Evolutionary conservation across 164 flowering plant genomes (phyloP).

Genomic region (Paratinospora sagittata): DNA sequence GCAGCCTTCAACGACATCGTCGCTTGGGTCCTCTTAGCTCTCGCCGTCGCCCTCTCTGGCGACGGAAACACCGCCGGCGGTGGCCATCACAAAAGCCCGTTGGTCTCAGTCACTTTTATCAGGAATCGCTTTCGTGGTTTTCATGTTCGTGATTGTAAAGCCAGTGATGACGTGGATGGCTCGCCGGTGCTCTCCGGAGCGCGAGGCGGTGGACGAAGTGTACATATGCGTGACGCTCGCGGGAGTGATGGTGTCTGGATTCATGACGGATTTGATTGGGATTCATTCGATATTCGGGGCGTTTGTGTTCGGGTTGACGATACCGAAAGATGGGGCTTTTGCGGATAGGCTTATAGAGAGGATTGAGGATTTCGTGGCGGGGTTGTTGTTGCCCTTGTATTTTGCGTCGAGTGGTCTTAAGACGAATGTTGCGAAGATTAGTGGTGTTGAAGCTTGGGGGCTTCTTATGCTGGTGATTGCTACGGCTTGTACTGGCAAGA

Average conservation of each 20-base stretch:
- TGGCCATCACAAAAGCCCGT: constrained; percentile 26
- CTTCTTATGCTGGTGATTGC: constrained; percentile 23
- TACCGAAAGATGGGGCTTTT: constrained; percentile 30
- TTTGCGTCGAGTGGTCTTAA: constrained; percentile 36
- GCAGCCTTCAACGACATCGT: constrained; percentile 62
- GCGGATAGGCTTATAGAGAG: constrained; percentile 24
- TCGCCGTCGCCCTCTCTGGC: constrained; percentile 55
- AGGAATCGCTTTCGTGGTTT: constrained; percentile 38
- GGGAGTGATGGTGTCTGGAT: constrained; percentile 30
- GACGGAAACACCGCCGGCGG: constrained; percentile 19
- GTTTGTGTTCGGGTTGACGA: constrained; percentile 31
- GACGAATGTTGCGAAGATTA: constrained; percentile 25
- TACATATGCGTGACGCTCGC: constrained; percentile 37
- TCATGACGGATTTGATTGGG: constrained; percentile 33
- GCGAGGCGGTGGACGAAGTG: constrained; percentile 31
- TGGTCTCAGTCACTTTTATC: constrained; percentile 34
- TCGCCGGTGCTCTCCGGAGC: constrained; percentile 29
- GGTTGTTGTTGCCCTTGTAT: constrained; percentile 32
- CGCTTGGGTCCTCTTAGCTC: constrained; percentile 58
- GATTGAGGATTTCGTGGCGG: constrained; percentile 35
- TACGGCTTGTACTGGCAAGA: constrained; percentile 29
- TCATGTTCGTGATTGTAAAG: constrained; percentile 32
- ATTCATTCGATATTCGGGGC: constrained; percentile 36
- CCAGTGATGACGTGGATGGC: constrained; percentile 44
- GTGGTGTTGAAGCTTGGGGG: constrained; percentile 31